phyloP scores from a whole-genome alignment of 83 land plant species.

The Picea abies region DNA sequence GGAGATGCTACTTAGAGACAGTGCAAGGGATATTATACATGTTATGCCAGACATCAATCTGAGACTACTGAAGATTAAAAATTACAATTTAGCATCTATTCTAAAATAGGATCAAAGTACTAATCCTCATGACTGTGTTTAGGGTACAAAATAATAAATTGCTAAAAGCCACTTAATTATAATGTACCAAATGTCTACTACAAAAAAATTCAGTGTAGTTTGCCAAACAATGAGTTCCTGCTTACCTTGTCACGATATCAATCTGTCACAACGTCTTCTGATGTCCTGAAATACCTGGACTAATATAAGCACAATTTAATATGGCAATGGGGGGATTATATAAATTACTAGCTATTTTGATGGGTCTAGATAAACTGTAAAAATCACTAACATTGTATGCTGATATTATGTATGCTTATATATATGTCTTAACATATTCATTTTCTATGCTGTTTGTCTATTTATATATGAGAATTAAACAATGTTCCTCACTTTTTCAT shows the following conservation, averaged over 20 bases:
- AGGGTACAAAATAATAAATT: not conserved
- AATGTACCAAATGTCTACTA: not conserved
- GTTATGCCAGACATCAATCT: too few species aligned
- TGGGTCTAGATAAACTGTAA: not conserved
- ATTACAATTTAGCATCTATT: not conserved
- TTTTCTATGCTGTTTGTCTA: not conserved
- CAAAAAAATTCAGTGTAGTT: not conserved
- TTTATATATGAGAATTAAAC: not conserved
- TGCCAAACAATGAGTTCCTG: not conserved
- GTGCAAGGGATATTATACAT: not conserved
- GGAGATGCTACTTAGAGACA: not conserved
- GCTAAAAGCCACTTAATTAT: not conserved
- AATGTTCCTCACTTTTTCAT: slow-evolving; percentile 5
- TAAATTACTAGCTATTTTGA: not conserved
- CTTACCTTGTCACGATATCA: not conserved
- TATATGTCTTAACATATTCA: not conserved
- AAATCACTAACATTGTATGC: not conserved
- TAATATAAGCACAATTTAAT: not conserved
- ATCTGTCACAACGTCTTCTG: not conserved
- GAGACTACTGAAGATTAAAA: not conserved
- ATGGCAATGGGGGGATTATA: not conserved
- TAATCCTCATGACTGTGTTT: not conserved
- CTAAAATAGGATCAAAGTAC: not conserved
- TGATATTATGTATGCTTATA: not conserved
- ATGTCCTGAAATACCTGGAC: not conserved